Evolutionary conservation across 306 rosid genomes (phyloP), one percentile per base, ranked within the genome.

Genomic region (Boehmeria nivea): DNA sequence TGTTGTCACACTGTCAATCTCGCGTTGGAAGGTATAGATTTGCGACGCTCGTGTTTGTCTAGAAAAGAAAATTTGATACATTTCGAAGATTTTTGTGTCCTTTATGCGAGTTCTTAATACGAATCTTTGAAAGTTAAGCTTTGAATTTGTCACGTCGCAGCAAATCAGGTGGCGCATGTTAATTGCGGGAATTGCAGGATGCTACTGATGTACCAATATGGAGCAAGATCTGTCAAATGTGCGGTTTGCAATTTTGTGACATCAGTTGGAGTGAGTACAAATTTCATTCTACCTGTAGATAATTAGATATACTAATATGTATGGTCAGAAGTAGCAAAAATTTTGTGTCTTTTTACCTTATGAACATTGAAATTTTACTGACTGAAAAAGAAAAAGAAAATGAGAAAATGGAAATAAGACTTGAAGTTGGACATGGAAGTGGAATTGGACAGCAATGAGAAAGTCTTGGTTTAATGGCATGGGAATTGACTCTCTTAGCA

Each of bases 221-320:
- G 96, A 52, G 99, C 96, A 69, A 74, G 95, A 66, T 87, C 96
- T 6, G 96, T 93, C 54, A 87, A 87, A 73, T 93, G 96, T 65
- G 96, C 99, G 24, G 96, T 91, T 55, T 91, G 99, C 89, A 91
- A 84, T 82, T 91, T 87, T 79, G 96, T 91, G 60, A 84, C 99
- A 51, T 84, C 96, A 28, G 84, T 87, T 77, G 96, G 99, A 86
- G 95, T 85, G 65, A 77, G 95, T 68, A 64, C 36, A 51, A 6
- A 54, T 68, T 60, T 25, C 43, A 22, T 38, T n/a, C 19, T 51
- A 27, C 39, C n/a, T 11, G 3, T 52, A 16, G 13, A 6, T 33
- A 14, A 22, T 14, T 18, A 14, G 4, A 1, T 16, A 51, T 9
- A 7, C 11, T 10, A 22, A 21, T 9, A 10, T 17, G 12, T 19